These are phyloP conservation scores for Dothidotthia symphoricarpi DNA, from an alignment of 2,329 filamentous ascomycete species.

Conservation along the genomic window DNA sequence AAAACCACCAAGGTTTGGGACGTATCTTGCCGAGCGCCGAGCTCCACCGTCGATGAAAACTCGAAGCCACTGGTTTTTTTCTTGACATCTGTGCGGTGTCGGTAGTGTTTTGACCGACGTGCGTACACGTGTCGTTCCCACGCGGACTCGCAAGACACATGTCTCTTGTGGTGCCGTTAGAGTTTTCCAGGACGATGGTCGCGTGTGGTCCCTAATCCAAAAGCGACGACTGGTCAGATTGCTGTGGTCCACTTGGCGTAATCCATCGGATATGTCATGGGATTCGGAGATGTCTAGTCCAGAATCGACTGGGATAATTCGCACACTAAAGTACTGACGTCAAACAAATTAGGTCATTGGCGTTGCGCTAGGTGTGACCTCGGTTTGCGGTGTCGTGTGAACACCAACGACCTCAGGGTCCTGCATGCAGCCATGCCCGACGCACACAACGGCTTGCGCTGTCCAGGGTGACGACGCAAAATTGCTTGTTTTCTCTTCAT, in stretches of 20 bases:
- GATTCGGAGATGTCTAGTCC: conserved; percentile 15
- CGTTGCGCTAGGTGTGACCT: conserved; percentile 5
- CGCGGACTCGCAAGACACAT: too few species aligned
- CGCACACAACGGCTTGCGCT: conserved; percentile 2
- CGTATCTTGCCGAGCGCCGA: too few species aligned
- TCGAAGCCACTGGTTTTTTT: too few species aligned
- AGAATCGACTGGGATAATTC: conserved; percentile 14
- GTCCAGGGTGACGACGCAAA: conserved; percentile 7
- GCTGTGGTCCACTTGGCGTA: background rate
- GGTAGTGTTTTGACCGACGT: conserved; percentile 2
- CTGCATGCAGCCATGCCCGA: conserved; percentile 20
- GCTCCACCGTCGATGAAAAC: too few species aligned
- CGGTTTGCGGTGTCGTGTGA: conserved; percentile 2
- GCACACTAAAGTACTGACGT: conserved; percentile 15
- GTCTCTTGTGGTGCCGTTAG: background rate
- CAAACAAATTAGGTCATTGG: conserved; percentile 3
- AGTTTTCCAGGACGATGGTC: conserved; percentile 6
- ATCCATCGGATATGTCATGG: conserved; percentile 14
- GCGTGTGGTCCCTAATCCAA: background rate
- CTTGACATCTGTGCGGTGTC: background rate
- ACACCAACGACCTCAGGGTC: conserved; percentile 9
- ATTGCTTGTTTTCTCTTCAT: conserved; percentile 10
- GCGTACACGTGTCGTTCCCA: conserved; percentile 1
- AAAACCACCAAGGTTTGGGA: too few species aligned
- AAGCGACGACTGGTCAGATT: conserved; percentile 4